These are phyloP conservation scores for Alternaria incomplexa DNA, from an alignment of 2,329 filamentous ascomycete genomes.

Conservation along the genomic window DNA sequence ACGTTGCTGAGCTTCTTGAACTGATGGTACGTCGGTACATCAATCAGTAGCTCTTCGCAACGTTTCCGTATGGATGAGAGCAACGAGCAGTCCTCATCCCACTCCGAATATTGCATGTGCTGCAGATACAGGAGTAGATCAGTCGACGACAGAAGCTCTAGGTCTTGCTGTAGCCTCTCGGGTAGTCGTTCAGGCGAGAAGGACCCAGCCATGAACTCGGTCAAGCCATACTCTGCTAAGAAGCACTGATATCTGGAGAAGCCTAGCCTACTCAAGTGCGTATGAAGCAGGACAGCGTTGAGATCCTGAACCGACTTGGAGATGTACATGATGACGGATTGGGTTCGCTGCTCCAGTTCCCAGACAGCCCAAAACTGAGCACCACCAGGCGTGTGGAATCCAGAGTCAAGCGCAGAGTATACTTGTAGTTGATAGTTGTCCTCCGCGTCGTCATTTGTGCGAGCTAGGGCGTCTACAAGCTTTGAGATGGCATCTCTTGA, in stretches of 20 bases:
- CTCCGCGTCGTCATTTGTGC: slow-evolving; percentile 33
- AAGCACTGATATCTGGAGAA: slow-evolving; percentile 47
- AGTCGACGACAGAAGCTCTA: slow-evolving; percentile 42
- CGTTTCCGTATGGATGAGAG: slow-evolving; percentile 31
- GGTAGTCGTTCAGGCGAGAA: slow-evolving; percentile 26
- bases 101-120: slow-evolving; percentile 41
- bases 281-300: slow-evolving; percentile 37
- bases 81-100: slow-evolving; percentile 40
- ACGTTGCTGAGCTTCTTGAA: slow-evolving; percentile 46
- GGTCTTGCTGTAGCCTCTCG: slow-evolving; percentile 37
- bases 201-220: slow-evolving; percentile 16
- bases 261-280: slow-evolving; percentile 41
- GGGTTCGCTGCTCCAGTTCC: slow-evolving; percentile 39
- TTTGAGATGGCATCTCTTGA: slow-evolving; percentile 30
- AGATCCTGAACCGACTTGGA: slow-evolving; percentile 46
- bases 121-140: slow-evolving; percentile 44
- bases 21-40: slow-evolving; percentile 45
- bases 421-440: slow-evolving; percentile 40
- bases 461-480: slow-evolving; percentile 30
- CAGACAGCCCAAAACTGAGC: slow-evolving; percentile 46
- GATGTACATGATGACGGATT: slow-evolving; percentile 39
- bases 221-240: slow-evolving; percentile 36
- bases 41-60: slow-evolving; percentile 44
- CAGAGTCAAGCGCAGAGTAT: slow-evolving; percentile 46
- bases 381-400: slow-evolving; percentile 42